Percentiles rank a stretch among this genome's conserved stretches.
Conservation (phyloP, 2,329 filamentous ascomycete species). For the Colletotrichum sp. region DNA sequence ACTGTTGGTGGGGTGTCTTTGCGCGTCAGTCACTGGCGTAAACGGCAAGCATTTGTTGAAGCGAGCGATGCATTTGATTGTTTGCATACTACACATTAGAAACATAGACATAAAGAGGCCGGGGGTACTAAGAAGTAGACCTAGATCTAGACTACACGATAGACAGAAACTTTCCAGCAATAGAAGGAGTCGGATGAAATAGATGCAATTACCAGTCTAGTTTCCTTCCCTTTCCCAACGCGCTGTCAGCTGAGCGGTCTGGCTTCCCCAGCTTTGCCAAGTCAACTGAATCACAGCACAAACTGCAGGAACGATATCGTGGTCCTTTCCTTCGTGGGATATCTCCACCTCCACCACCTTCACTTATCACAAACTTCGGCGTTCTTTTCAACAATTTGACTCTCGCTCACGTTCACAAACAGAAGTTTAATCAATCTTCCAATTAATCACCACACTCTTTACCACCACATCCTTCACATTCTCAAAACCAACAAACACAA, state of each 20-base stretch:
- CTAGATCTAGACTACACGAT: background rate
- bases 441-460: background rate
- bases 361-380: background rate
- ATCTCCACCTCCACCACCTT: background rate
- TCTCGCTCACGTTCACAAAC: background rate
- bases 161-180: background rate
- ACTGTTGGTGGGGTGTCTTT: slow-evolving; percentile 75
- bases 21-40: slow-evolving; percentile 16
- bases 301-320: background rate
- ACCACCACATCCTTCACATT: background rate
- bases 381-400: background rate
- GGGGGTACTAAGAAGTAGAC: background rate
- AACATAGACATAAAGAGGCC: background rate
- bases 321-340: background rate
- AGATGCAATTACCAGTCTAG: background rate
- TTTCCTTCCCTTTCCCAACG: background rate
- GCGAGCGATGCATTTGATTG: background rate
- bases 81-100: background rate
- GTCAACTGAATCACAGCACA: background rate
- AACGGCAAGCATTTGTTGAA: background rate
- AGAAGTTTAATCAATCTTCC: background rate
- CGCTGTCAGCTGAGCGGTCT: background rate
- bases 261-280: background rate
- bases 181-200: background rate
- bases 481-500: background rate